A percentile compares a stretch with the other conserved stretches of the same genome.
phyloP scores from a whole-genome alignment of 2,329 filamentous ascomycete genomes.

The Stromatinia cepivora region DNA sequence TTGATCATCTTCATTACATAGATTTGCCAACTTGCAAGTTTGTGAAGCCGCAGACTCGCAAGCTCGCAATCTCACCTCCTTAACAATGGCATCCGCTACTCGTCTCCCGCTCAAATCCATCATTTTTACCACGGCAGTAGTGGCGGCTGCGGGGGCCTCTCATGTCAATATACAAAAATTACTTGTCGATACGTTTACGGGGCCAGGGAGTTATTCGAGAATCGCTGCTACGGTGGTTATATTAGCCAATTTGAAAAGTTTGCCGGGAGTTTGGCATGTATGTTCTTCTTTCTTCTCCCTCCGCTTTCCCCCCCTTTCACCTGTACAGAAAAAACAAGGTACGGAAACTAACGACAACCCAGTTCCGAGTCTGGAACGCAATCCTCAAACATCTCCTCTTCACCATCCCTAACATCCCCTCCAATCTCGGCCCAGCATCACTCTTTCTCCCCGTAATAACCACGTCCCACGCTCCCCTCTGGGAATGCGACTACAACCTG shows the following conservation, averaged over 20 bases:
- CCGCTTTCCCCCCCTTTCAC: background rate
- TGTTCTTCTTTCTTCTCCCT: slow-evolving; percentile 34
- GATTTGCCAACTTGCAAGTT: background rate
- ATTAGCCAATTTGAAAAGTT: slow-evolving; percentile 56
- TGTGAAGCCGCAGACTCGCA: background rate
- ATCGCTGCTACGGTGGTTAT: slow-evolving; percentile 43
- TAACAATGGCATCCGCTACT: slow-evolving; percentile 39
- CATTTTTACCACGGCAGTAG: slow-evolving; percentile 31
- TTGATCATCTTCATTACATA: background rate
- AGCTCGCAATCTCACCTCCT: background rate
- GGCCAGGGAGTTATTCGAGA: slow-evolving; percentile 39
- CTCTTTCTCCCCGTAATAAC: slow-evolving; percentile 65
- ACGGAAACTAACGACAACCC: background rate
- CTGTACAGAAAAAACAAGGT: background rate
- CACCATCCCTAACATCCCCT: slow-evolving; percentile 43
- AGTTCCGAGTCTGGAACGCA: slow-evolving; percentile 51
- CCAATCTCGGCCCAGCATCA: slow-evolving; percentile 37
- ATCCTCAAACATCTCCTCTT: slow-evolving; percentile 48
- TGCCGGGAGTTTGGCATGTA: slow-evolving; percentile 62
- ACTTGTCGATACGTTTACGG: slow-evolving; percentile 35
- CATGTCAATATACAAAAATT: slow-evolving; percentile 31
- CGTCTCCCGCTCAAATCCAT: slow-evolving; percentile 38
- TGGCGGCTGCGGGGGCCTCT: slow-evolving; percentile 31
- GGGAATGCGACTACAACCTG: slow-evolving; percentile 71
- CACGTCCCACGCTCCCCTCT: slow-evolving; percentile 56